phyloP scores from a whole-genome alignment of 352 stramenopile species.

The Blastocystis sp. region DNA sequence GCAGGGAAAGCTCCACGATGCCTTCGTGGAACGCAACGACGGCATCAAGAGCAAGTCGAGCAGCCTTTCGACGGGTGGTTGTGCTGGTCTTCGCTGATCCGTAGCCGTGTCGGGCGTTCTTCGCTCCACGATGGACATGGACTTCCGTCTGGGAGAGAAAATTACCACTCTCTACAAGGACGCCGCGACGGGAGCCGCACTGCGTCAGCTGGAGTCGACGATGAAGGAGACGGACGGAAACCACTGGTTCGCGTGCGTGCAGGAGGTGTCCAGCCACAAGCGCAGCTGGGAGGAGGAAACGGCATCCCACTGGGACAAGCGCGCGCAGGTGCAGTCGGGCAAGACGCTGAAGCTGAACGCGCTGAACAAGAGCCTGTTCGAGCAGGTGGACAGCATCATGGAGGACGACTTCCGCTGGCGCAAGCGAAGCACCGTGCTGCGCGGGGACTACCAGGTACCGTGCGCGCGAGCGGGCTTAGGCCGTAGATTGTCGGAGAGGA shows the following conservation, averaged over 20 bases:
- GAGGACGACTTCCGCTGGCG: conserved; percentile 62
- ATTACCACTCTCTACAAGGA: conserved; percentile 15
- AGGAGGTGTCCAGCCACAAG: conserved; percentile 22
- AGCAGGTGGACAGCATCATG: conserved; percentile 55
- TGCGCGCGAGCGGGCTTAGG: not conserved
- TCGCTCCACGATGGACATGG: not conserved
- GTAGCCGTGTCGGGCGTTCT: not conserved
- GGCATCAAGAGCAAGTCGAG: conserved; percentile 27
- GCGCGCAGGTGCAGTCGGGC: conserved; percentile 61
- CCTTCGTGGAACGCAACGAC: conserved; percentile 24
- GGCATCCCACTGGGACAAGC: conserved; percentile 49
- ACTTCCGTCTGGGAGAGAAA: not conserved
- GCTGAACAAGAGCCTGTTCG: conserved; percentile 61
- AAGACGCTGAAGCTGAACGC: conserved; percentile 57
- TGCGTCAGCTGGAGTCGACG: not conserved
- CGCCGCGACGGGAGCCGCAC: not conserved
- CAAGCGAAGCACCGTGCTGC: conserved; percentile 66
- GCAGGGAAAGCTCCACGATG: not conserved
- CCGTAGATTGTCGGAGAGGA: conserved; percentile 57
- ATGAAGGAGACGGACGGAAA: conserved; percentile 24
- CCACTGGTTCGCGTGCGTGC: conserved; percentile 8
- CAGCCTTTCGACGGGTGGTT: not conserved
- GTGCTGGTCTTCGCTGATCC: not conserved
- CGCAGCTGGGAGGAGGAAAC: conserved; percentile 64
- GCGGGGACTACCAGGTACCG: conserved; percentile 56